These are phyloP conservation scores for Tetrapisispora taiwanensis DNA, from an alignment of 805 yeast genomes.

Conservation along the genomic window DNA sequence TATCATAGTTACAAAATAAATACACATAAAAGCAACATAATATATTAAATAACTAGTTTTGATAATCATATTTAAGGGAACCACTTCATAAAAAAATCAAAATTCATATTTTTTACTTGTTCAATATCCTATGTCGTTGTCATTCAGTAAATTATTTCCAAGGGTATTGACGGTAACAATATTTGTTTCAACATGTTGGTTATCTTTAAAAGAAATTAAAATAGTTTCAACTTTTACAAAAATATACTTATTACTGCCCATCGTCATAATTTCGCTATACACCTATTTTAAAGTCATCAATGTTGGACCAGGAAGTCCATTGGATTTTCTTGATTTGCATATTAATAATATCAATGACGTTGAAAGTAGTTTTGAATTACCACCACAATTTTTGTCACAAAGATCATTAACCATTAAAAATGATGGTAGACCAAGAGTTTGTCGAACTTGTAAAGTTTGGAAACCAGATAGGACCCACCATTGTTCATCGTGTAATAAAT, in stretches of 20 bases:
- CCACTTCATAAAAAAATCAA: too few relatives aligned
- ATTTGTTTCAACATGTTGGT: conserved; percentile 17
- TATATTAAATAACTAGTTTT: too few relatives aligned
- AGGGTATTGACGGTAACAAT: conserved; percentile 15
- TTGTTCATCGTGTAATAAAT: conserved; percentile 59
- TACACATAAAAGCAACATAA: too few relatives aligned
- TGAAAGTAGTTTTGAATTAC: conserved; percentile 25
- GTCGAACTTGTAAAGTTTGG: conserved; percentile 59
- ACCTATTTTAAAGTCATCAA: conserved; percentile 45
- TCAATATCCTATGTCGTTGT: background rate
- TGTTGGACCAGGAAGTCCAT: conserved; percentile 58
- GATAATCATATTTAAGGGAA: too few relatives aligned
- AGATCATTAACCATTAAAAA: conserved; percentile 38
- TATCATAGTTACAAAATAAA: too few relatives aligned
- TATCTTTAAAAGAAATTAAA: conserved; percentile 10
- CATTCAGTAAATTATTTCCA: conserved; percentile 15
- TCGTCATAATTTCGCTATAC: conserved; percentile 24
- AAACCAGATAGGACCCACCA: conserved; percentile 87
- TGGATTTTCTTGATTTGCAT: conserved; percentile 40
- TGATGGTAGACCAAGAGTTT: conserved; percentile 58
- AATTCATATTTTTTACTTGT: too few relatives aligned
- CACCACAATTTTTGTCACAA: conserved; percentile 34
- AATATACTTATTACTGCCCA: conserved; percentile 1
- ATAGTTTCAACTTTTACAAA: conserved; percentile 8
- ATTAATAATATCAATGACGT: conserved; percentile 24